Evolutionary conservation across 768 basidiomycete genomes (phyloP).

Genomic region (Boletus reticuloceps): DNA sequence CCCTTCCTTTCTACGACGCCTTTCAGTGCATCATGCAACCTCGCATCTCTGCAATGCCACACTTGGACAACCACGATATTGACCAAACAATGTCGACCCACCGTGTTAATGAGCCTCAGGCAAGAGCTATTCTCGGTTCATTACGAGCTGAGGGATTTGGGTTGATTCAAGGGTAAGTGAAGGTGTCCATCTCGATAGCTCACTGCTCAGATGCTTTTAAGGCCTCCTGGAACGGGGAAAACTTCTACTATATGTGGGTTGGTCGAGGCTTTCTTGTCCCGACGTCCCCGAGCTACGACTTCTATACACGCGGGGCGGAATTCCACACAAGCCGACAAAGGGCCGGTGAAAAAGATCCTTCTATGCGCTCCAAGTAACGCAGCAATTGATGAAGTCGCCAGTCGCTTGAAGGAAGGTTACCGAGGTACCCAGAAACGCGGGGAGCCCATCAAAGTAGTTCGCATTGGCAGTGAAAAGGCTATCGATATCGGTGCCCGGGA

Average conservation of each 20-base stretch:
- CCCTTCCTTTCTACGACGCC: slow-evolving; percentile 80
- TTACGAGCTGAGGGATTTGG: slow-evolving; percentile 74
- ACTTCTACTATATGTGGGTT: slow-evolving; percentile 97
- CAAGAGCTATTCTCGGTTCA: slow-evolving; percentile 79
- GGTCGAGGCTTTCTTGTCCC: slow-evolving; percentile 77
- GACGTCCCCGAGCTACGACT: slow-evolving; percentile 48
- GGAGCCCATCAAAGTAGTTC: slow-evolving; percentile 75
- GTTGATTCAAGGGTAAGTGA: slow-evolving; percentile 89
- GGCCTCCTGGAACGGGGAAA: slow-evolving; percentile 98
- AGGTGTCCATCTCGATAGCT: neutral
- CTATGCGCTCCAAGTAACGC: slow-evolving; percentile 98
- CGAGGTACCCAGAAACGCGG: slow-evolving; percentile 52
- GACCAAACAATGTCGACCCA: slow-evolving; percentile 64
- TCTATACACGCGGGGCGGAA: slow-evolving; percentile 48
- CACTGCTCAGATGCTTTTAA: slow-evolving; percentile 29
- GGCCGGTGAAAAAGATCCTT: slow-evolving; percentile 66
- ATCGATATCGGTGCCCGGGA: slow-evolving; percentile 82
- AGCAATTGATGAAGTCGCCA: slow-evolving; percentile 94
- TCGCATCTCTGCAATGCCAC: slow-evolving; percentile 46
- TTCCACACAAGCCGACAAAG: slow-evolving; percentile 39
- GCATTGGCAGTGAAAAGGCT: slow-evolving; percentile 76
- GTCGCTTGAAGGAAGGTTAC: slow-evolving; percentile 80
- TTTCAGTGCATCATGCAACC: slow-evolving; percentile 70
- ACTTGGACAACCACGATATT: slow-evolving; percentile 51
- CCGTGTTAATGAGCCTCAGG: slow-evolving; percentile 91